Evolutionary conservation across 176 grass and related monocot genomes (phyloP), one percentile per base, ranked within the genome.

Genomic region (Saccharum spontaneum): DNA sequence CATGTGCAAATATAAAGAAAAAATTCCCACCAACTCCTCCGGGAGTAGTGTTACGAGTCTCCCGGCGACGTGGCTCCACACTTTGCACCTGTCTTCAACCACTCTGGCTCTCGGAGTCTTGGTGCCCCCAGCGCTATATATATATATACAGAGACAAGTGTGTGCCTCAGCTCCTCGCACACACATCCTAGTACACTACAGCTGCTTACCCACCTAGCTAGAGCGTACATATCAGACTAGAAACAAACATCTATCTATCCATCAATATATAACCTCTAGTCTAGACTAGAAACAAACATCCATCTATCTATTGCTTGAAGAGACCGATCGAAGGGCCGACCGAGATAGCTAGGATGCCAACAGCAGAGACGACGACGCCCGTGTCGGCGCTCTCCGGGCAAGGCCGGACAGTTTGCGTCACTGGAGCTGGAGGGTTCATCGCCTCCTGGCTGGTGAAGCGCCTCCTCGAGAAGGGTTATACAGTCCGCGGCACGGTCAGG

Each of bases 361-460:
- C 14, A 4, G 74, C 73, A 68, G 31, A 65, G 24, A 4, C 59
- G 17, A 10, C 30, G 59, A 33, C 52, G 24, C 9, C 46, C 7
- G 7, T 31, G 61, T 40, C 57, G 23, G 67, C 75, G 7, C 84
- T 90, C 74, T 23, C 88, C 31, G 79, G 90, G 18, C 37, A 85
- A 12, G 88, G 87, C 22, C 79, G 24, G 22, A 94, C 74, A 5
- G 90, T 98, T 65, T 98, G 95, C 85, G 89, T 98, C 75, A 98
- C 92, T 36, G 95, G 95, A 10, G 95, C 95, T n/a, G 92, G 92
- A 13, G 95, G 95, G 12, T 98, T 94, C 82, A 94, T 98, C n/a
- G 92, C 92, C 5, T 98, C 95, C 23, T 98, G 95, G 95, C 89
- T 98, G 23, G 95, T 98, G 11, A 98, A 98, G 88, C 84, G 86